Base-by-base conservation (phyloP, 768 basidiomycete species). In the Solioccasus polychromus region DNA sequence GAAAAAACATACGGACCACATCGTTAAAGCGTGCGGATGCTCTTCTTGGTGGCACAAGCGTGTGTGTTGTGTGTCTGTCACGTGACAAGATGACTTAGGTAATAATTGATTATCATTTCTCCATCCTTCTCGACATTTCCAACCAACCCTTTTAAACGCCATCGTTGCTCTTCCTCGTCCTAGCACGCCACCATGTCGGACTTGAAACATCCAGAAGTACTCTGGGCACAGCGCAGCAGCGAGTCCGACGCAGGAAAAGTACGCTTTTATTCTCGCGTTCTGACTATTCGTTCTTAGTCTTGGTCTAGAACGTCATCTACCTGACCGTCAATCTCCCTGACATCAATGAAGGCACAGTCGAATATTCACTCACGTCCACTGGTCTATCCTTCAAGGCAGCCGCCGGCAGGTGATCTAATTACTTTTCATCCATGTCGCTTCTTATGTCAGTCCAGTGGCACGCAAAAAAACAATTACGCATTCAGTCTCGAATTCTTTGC, bases 221-320 rank as follows among this genome's bases (percentile, higher is more conserved):
- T 93, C 2, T 98, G 94, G 92, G 94, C 95, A 36, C 94, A 98
- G 70, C 82, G 95, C 57, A 90, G 85, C 74, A 87, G 82, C 31
- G 76, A 67, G 14, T 58, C 72, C 10, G 77, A 72, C 12, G 73
- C 80, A 25, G 75, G 74, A 37, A 93, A 93, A 75, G 93, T 89
- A 36, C 0, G 47, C 39, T 32, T 15, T 40, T 19, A 1, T 40
- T 5, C n/a, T 41, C 26, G 7, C 29, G 38, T 17, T 29, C 9
- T 23, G 28, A 17, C 48, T 54, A 40, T 39, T 22, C 22, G 23
- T 35, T 15, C 20, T 17, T 25, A 30, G 44, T 50, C 35, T 17
- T 17, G 30, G n/a, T n/a, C n/a, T 51, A 95, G 93, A 96, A 96
- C 68, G 59, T 92, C 71, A 63, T 97, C 61, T 93, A 78, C 66